Conservation (phyloP, 202 grass and related monocot genomes). For the Carex arenaria region DNA sequence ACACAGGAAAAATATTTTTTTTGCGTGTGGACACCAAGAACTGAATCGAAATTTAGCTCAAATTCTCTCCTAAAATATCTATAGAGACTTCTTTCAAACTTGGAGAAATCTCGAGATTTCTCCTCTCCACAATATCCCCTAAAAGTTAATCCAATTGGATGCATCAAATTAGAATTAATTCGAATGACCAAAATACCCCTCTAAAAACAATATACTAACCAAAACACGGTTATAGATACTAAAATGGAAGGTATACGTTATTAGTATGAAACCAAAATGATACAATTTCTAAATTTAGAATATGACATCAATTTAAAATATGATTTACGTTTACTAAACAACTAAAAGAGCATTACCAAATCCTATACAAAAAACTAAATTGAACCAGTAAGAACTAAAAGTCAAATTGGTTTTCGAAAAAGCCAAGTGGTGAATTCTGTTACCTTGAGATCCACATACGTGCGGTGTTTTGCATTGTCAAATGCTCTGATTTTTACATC, state of each 20-base stretch:
- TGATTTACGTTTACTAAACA: background rate
- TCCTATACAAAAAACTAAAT: background rate
- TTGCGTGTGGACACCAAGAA: background rate
- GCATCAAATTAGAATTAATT: background rate
- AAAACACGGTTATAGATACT: background rate
- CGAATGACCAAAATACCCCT: background rate
- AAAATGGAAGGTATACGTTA: background rate
- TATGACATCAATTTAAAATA: constrained; percentile 6
- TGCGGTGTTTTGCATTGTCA: constrained; percentile 89
- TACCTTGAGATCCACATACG: constrained; percentile 99
- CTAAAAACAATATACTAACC: background rate
- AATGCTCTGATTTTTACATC: constrained; percentile 93
- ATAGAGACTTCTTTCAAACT: background rate
- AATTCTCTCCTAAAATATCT: constrained; percentile 13
- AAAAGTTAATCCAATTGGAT: too few species aligned
- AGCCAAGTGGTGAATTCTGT: constrained; percentile 14
- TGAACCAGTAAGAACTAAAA: background rate
- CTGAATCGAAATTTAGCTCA: background rate
- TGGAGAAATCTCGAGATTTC: background rate
- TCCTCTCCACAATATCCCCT: background rate
- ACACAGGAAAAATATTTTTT: background rate
- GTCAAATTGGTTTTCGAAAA: constrained; percentile 15
- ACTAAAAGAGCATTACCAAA: background rate
- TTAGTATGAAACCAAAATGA: constrained; percentile 7
- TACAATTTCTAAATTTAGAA: constrained; percentile 6